Conservation (phyloP, 2,329 filamentous ascomycete species). For the Pezicula radicicola region DNA sequence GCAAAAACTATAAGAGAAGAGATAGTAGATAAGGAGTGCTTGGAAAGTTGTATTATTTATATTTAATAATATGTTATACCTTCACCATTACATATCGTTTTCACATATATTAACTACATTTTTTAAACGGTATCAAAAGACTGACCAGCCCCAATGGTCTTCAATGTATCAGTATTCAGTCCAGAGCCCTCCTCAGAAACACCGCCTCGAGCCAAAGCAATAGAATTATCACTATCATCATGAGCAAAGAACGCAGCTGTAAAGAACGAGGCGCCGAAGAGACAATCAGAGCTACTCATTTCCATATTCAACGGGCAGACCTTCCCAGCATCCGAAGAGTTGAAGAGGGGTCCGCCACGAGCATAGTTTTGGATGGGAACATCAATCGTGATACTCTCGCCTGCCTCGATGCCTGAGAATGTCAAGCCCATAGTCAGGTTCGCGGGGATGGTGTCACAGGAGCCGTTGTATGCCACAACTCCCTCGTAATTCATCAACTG, state of each 20-base stretch:
- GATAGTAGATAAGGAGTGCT: no score
- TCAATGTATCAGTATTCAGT: slow-evolving; percentile 1
- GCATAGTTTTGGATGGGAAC: slow-evolving; percentile 31
- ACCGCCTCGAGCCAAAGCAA: slow-evolving; percentile 32
- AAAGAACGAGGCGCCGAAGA: slow-evolving; percentile 29
- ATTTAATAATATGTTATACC: no score
- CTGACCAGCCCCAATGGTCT: slow-evolving; percentile 5
- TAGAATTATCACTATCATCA: slow-evolving; percentile 27
- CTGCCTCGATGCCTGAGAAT: slow-evolving; percentile 20
- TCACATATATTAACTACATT: no score
- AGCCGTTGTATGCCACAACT: slow-evolving; percentile 23
- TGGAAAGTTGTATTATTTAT: no score
- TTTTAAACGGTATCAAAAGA: slow-evolving; percentile 2
- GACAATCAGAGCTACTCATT: slow-evolving; percentile 18
- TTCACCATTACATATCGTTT: no score
- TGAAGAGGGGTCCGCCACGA: slow-evolving; percentile 8
- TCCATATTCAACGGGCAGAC: slow-evolving; percentile 28
- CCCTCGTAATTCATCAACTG: slow-evolving; percentile 9
- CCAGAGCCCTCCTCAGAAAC: slow-evolving; percentile 21
- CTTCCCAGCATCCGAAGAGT: slow-evolving; percentile 8
- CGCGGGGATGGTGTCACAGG: slow-evolving; percentile 26
- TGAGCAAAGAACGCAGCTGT: slow-evolving; percentile 29
- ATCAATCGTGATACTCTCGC: slow-evolving; percentile 22
- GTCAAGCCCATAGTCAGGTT: slow-evolving; percentile 23
- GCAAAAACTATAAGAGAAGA: no score